Evolutionary conservation across 129 eudicot species (phyloP).

Genomic region (Daucus carota): DH1_v3.0 NC_030382.2:54136001-54136500

Average conservation of each 20-base stretch:
- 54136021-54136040: not conserved
- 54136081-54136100: too few relatives aligned
- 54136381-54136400: conserved; percentile 54
- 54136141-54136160: conserved; percentile 44
- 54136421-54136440: not conserved
- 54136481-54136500: not conserved
- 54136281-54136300: not conserved
- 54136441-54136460: not conserved
- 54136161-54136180: conserved; percentile 84
- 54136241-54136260: not conserved
- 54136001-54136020: not conserved
- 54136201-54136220: conserved; percentile 68
- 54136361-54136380: conserved; percentile 36
- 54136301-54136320: conserved; percentile 3
- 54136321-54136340: conserved; percentile 31
- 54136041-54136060: not conserved
- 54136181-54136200: conserved; percentile 87
- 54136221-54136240: conserved; percentile 32
- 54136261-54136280: not conserved
- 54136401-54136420: not conserved
- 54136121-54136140: conserved; percentile 1
- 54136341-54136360: conserved; percentile 26
- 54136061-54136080: not conserved
- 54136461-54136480: not conserved
- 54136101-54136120: not conserved